Conservation (phyloP, 1,284 basidiomycete genomes). For the Fistulinella cinereoalba region DNA sequence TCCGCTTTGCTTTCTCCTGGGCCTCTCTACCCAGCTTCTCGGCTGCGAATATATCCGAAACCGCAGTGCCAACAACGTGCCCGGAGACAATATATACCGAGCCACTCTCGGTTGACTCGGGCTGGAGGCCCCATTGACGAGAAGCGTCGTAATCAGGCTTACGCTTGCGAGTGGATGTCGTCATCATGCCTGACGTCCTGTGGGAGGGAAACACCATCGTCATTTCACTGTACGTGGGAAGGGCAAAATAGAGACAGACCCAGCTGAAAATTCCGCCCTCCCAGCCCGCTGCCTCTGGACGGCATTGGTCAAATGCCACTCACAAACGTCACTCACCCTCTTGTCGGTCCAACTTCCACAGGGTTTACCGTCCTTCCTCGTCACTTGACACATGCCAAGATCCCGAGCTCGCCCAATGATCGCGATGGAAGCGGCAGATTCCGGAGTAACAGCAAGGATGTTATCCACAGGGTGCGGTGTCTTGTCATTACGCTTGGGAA, state of each 20-base stretch:
- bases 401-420: slow-evolving; percentile 85
- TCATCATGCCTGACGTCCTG: slow-evolving; percentile 70
- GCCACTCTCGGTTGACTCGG: slow-evolving; percentile 41
- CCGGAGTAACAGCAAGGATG: slow-evolving; percentile 85
- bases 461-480: slow-evolving; percentile 76
- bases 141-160: slow-evolving; percentile 63
- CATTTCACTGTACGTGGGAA: neutral
- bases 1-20: slow-evolving; percentile 67
- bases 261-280: slow-evolving; percentile 79
- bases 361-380: slow-evolving; percentile 73
- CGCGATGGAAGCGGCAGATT: slow-evolving; percentile 75
- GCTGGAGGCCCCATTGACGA: slow-evolving; percentile 69
- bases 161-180: slow-evolving; percentile 44
- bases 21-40: slow-evolving; percentile 74
- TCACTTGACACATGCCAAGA: slow-evolving; percentile 78
- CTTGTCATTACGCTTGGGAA: slow-evolving; percentile 41
- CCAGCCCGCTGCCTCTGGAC: slow-evolving; percentile 70
- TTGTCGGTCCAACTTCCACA: slow-evolving; percentile 90
- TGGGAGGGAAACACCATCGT: slow-evolving; percentile 1
- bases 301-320: slow-evolving; percentile 82
- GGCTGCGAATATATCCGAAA: slow-evolving; percentile 45
- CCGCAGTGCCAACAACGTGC: slow-evolving; percentile 55
- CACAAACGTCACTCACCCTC: slow-evolving; percentile 79
- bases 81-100: slow-evolving; percentile 84
- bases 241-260: slow-evolving; percentile 45